Evolutionary conservation across 306 rosid species (phyloP).

Genomic region (Castanea crenata): DNA sequence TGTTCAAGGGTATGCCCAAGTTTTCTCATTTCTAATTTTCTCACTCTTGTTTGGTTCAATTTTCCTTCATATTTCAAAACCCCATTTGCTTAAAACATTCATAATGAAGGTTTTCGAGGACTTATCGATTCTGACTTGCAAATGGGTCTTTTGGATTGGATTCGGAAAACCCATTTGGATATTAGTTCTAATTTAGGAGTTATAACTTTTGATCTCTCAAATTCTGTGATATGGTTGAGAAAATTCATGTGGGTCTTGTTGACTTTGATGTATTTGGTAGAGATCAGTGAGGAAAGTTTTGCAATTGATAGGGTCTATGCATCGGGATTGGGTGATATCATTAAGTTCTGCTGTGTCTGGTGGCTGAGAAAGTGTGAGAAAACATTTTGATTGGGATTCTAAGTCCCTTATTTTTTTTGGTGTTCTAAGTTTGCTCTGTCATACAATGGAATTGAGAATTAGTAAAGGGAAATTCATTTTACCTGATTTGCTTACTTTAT

Average conservation of each 20-base stretch:
- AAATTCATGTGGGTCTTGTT: conserved; percentile 12
- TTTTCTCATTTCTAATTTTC: conserved; percentile 10
- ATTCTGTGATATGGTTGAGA: conserved; percentile 3
- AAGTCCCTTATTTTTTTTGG: not conserved
- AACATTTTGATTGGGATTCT: not conserved
- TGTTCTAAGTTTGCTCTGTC: not conserved
- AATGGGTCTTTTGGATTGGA: conserved; percentile 4
- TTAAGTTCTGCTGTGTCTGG: conserved; percentile 15
- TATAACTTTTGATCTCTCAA: conserved; percentile 25
- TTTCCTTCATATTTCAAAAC: conserved; percentile 23
- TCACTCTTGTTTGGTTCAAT: conserved; percentile 2
- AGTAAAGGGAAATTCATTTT: not conserved
- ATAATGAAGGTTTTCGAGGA: not conserved
- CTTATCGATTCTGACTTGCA: conserved; percentile 15
- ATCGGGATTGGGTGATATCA: conserved; percentile 7
- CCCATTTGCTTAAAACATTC: conserved; percentile 14
- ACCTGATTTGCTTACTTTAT: too few species aligned
- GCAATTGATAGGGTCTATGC: conserved; percentile 29
- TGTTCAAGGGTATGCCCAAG: conserved; percentile 73
- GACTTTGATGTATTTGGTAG: conserved; percentile 17
- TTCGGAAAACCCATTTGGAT: conserved; percentile 14
- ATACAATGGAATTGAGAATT: not conserved
- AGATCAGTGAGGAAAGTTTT: conserved; percentile 4
- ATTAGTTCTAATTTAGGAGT: conserved; percentile 3
- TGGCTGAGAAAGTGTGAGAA: conserved; percentile 28